Percentiles rank a stretch among this genome's conserved stretches.
Evolutionary conservation across 2,329 filamentous ascomycete species (phyloP).

Genomic region (Blastomyces gilchristii): DNA sequence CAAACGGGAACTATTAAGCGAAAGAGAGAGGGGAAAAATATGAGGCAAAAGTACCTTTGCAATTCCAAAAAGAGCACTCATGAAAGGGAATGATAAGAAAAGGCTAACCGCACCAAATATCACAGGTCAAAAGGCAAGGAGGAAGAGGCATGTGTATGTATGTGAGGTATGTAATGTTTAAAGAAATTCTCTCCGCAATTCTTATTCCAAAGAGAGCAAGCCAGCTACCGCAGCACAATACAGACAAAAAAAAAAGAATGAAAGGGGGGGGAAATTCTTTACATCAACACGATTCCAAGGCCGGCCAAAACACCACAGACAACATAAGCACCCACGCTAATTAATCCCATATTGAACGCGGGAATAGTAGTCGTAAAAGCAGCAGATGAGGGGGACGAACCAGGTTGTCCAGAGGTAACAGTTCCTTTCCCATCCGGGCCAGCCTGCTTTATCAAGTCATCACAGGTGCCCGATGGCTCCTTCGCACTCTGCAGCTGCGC

Average conservation of each 20-base stretch:
- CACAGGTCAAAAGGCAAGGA: not conserved
- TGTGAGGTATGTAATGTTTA: not conserved
- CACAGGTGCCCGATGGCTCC: slow-evolving; percentile 29
- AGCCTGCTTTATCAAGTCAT: slow-evolving; percentile 31
- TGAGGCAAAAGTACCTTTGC: not conserved
- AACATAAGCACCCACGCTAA: slow-evolving; percentile 37
- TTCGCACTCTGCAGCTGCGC: slow-evolving; percentile 30
- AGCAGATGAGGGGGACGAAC: slow-evolving; percentile 21
- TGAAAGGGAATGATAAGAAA: not conserved
- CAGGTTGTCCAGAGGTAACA: slow-evolving; percentile 26
- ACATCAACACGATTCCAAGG: slow-evolving; percentile 40
- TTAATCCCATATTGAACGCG: slow-evolving; percentile 30
- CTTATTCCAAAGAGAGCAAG: not conserved
- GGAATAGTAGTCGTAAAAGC: slow-evolving; percentile 21
- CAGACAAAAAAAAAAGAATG: not conserved
- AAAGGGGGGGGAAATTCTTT: slow-evolving; percentile 14
- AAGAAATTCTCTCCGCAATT: not conserved
- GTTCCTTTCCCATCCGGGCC: slow-evolving; percentile 31
- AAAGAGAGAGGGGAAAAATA: not conserved
- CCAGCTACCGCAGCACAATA: not conserved
- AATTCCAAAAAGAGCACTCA: not conserved
- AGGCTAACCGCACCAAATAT: not conserved
- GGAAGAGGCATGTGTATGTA: not conserved
- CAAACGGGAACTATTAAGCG: not conserved
- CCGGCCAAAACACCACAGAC: slow-evolving; percentile 35